Base-by-base conservation (phyloP, 73 alveolate genomes). In the Uronychia setigera region DNA sequence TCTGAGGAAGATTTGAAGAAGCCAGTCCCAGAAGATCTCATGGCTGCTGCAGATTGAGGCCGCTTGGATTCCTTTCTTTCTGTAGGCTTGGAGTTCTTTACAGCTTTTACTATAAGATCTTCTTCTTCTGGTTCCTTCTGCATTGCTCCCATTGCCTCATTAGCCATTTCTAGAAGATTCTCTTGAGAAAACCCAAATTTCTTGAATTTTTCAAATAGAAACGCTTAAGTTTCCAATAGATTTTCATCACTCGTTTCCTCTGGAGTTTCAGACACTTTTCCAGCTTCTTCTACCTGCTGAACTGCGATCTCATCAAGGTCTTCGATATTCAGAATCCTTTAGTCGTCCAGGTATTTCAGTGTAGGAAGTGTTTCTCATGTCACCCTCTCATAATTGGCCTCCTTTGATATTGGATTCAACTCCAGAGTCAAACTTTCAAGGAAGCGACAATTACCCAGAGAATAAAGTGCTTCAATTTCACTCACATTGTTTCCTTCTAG, bases 401-500 rank as follows among this genome's bases (percentile, higher is more conserved):
- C 93, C n/a, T 74, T 27, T 0, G 81, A 58, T 1, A 88, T 87
- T n/a, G 94, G 94, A 67, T 88, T 88, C 33, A 58, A 82, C 31
- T 80, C 60, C 14, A 88, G 33, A 29, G 86, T 88, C 28, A 88
- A 33, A 30, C 78, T 78, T 1, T 46, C 29, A 26, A 88, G 80
- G 0, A 74, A 19, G 26, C 32, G 59, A 57, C 58, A 67, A 29
- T 84, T 34, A 32, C 79, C 79, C 1, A 88, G 67, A 35, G 86
- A 81, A 59, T 81, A 81, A 0, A 88, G 29, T 29, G 79, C 32
- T 28, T 88, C 87, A 0, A 81, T 67, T 0, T 59, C 57, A 27
- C 82, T 88, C 14, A 88, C 79, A 46, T 82, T 76, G 35, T 88
- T 88, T 5, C 90, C 89, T 75, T 88, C 94, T 27, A 88, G 80